phyloP scores from a whole-genome alignment of 768 basidiomycete genomes.

The Ramaria sp. region DNA sequence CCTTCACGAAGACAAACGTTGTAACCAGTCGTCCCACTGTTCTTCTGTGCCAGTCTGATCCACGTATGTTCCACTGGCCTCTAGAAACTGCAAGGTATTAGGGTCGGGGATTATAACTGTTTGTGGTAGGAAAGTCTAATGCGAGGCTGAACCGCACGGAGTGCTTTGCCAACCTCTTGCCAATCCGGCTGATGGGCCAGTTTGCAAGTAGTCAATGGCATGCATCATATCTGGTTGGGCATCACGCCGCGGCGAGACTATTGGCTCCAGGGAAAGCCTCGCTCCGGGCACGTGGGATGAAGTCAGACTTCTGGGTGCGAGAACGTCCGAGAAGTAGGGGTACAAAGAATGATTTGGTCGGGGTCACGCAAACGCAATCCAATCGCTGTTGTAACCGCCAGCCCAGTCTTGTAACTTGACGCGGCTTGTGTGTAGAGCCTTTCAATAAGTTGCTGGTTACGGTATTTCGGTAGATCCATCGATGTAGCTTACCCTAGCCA shows the following conservation, averaged over 20 bases:
- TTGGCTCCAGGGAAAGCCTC: too few relatives aligned
- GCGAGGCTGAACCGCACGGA: too few relatives aligned
- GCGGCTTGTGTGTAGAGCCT: not conserved
- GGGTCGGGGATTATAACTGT: not conserved
- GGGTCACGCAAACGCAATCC: not conserved
- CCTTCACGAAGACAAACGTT: too few relatives aligned
- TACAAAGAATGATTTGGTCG: not conserved
- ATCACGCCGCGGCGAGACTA: too few relatives aligned
- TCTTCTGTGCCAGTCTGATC: not conserved
- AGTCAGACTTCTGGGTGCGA: too few relatives aligned
- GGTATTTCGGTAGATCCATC: not conserved
- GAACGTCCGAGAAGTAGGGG: not conserved
- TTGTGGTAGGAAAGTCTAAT: not conserved
- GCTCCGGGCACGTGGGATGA: too few relatives aligned
- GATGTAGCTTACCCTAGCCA: slow-evolving; percentile 23
- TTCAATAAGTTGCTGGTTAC: not conserved
- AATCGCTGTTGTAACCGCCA: not conserved
- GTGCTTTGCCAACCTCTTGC: too few relatives aligned
- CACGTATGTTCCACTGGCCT: not conserved
- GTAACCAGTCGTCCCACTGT: not conserved
- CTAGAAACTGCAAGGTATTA: not conserved
- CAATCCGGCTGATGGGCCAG: too few relatives aligned
- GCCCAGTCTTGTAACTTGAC: not conserved
- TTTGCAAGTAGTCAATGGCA: not conserved
- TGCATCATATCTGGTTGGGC: not conserved